Conservation (phyloP, 75 land plant species). For the Pinus taeda region DNA sequence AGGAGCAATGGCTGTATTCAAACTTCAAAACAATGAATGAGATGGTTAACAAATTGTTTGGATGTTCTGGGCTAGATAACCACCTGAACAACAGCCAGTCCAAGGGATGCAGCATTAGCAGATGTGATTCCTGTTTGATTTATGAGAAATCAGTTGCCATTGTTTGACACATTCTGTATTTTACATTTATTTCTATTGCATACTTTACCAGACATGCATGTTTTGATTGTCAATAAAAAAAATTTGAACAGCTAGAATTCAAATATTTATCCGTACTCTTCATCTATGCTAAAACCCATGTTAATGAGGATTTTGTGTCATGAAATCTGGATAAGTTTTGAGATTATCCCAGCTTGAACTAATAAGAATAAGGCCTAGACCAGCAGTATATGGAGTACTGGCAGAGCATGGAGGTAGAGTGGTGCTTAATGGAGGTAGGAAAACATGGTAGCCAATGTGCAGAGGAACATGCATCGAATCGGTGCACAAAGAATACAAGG, state of each 20-base stretch:
- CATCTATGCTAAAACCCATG: no score
- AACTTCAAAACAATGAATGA: not conserved
- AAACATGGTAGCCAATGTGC: no score
- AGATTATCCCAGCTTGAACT: not conserved
- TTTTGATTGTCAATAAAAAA: not conserved
- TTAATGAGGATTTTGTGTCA: not conserved
- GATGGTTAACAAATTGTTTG: not conserved
- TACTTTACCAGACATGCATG: not conserved
- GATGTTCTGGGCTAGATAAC: not conserved
- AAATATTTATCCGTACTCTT: no score
- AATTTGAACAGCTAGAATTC: no score
- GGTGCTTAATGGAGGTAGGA: no score
- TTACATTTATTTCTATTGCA: not conserved
- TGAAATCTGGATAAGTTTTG: not conserved
- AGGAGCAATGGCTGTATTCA: not conserved
- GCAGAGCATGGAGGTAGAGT: no score
- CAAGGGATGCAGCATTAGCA: conserved; percentile 59
- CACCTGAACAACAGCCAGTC: conserved; percentile 71
- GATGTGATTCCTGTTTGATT: conserved; percentile 47
- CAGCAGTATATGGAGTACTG: no score
- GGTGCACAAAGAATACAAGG: no score
- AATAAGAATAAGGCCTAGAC: no score
- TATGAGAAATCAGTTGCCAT: not conserved
- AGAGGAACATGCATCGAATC: no score
- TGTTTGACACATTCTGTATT: not conserved